A percentile compares a stretch with the other conserved stretches of the same genome.
phyloP scores from a whole-genome alignment of 768 basidiomycete genomes.

The Mycena belliarum region DNA sequence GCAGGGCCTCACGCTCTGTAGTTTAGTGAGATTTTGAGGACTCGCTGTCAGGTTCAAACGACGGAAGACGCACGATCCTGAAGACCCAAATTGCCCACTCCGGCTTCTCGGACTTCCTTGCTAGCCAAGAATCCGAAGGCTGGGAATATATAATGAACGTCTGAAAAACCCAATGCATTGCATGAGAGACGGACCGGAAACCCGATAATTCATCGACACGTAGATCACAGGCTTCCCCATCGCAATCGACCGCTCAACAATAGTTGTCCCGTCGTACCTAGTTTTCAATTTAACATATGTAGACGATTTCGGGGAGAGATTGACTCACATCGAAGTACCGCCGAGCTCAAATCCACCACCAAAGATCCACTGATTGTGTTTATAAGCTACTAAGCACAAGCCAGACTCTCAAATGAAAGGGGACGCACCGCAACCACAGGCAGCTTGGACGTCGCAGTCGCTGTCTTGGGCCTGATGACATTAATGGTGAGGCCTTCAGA shows the following conservation, averaged over 20 bases:
- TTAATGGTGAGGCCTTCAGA: conserved; percentile 52
- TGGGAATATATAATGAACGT: conserved; percentile 5
- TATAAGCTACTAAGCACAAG: not conserved
- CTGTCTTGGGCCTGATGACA: conserved; percentile 45
- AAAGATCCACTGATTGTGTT: conserved; percentile 46
- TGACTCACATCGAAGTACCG: conserved; percentile 34
- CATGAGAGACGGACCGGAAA: conserved; percentile 28
- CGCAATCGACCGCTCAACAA: conserved; percentile 46
- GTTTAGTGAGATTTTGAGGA: not conserved
- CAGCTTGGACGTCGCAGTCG: conserved; percentile 42
- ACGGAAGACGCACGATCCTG: conserved; percentile 52
- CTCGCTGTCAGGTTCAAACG: not conserved
- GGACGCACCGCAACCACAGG: conserved; percentile 51
- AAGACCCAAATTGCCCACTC: conserved; percentile 64
- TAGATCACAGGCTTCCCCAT: conserved; percentile 48
- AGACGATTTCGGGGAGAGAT: not conserved
- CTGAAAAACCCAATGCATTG: not conserved
- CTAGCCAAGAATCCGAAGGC: conserved; percentile 56
- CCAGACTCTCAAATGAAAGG: not conserved
- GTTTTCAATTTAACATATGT: too few relatives aligned
- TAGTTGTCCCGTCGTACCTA: conserved; percentile 45
- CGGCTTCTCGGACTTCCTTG: conserved; percentile 51
- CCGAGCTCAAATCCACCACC: conserved; percentile 52
- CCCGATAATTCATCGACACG: conserved; percentile 57
- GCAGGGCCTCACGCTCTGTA: conserved; percentile 54